These are phyloP conservation scores for Escovopsis sp. DNA, from an alignment of 2,329 filamentous ascomycete genomes.

Conservation along the genomic window DNA sequence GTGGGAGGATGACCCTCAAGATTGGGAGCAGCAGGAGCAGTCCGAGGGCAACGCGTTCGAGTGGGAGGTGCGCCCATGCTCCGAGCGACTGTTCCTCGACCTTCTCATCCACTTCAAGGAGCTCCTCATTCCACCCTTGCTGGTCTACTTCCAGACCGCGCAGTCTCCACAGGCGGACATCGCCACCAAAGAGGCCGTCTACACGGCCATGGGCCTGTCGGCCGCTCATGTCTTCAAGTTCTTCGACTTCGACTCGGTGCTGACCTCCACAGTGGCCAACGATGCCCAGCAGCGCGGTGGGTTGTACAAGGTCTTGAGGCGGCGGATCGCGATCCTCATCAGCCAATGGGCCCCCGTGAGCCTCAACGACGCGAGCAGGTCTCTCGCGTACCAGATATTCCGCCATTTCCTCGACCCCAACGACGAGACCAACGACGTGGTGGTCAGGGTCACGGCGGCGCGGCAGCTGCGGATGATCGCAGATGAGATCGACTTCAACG, in stretches of 20 bases:
- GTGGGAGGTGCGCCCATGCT: conserved; percentile 80
- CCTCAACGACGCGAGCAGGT: conserved; percentile 49
- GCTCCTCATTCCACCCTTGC: conserved; percentile 60
- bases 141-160: conserved; percentile 69
- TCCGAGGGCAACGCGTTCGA: conserved; percentile 76
- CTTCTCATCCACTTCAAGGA: conserved; percentile 79
- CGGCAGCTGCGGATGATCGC: conserved; percentile 67
- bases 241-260: conserved; percentile 71
- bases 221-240: conserved; percentile 57
- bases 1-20: conserved; percentile 90
- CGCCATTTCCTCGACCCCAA: conserved; percentile 66
- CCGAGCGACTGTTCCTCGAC: conserved; percentile 87
- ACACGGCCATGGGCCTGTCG: conserved; percentile 79
- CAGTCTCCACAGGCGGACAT: conserved; percentile 52
- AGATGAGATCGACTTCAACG: conserved; percentile 70
- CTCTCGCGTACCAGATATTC: conserved; percentile 76
- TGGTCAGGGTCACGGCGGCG: conserved; percentile 82
- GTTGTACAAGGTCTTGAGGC: conserved; percentile 65
- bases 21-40: conserved; percentile 87
- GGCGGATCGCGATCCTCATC: conserved; percentile 76
- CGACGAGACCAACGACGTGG: conserved; percentile 72
- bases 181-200: conserved; percentile 82
- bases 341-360: conserved; percentile 81
- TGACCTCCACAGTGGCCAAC: conserved; percentile 57
- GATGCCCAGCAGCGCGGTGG: conserved; percentile 55